Evolutionary conservation across 169 alveolate species (phyloP).

Genomic region (Plasmodium gonderi): DNA sequence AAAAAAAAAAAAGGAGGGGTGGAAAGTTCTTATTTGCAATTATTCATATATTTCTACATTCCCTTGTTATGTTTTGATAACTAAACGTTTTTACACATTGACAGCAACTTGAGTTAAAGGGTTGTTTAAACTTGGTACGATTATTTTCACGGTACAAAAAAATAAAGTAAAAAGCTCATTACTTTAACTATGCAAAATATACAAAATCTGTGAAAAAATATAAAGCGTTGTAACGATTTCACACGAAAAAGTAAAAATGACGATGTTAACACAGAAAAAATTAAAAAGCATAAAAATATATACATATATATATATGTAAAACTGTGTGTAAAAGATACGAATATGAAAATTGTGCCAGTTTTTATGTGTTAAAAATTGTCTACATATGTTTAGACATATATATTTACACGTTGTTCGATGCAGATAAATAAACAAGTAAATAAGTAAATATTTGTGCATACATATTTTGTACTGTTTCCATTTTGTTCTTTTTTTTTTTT

Average conservation of each 20-base stretch:
- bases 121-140: background rate
- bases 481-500: background rate
- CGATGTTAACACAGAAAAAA: background rate
- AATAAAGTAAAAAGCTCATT: background rate
- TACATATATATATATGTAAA: too few relatives aligned
- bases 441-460: background rate
- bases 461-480: background rate
- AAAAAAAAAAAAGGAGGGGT: too few relatives aligned
- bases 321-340: background rate
- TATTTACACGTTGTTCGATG: background rate
- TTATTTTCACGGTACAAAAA: background rate
- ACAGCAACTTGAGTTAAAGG: background rate
- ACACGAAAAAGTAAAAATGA: background rate
- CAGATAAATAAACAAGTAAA: background rate
- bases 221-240: background rate
- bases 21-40: background rate
- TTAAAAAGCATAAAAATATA: background rate
- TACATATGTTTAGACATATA: background rate
- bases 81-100: background rate
- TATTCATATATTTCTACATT: background rate
- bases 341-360: background rate
- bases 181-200: background rate
- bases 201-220: background rate
- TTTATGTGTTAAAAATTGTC: background rate
- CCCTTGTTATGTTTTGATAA: background rate